phyloP scores from a whole-genome alignment of 1,284 basidiomycete genomes.

The Anthracocystis setariae region DNA sequence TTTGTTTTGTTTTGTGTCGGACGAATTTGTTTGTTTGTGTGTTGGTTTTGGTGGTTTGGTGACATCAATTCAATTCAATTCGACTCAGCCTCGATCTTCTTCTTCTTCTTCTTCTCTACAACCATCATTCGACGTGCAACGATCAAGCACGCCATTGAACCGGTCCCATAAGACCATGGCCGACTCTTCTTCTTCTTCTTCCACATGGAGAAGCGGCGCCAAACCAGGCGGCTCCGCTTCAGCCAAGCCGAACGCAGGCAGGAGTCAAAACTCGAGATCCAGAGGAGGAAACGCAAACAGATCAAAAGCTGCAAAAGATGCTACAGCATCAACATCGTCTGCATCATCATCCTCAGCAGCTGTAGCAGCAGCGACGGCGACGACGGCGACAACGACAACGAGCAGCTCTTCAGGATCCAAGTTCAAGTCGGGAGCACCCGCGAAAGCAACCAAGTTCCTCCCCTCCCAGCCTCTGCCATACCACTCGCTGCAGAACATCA shows the following conservation, averaged over 20 bases:
- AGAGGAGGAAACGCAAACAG: neutral
- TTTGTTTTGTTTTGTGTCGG: too few relatives aligned
- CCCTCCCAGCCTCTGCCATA: conserved; percentile 42
- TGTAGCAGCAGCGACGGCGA: conserved; percentile 1
- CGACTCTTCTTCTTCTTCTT: conserved; percentile 29
- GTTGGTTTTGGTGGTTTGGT: too few relatives aligned
- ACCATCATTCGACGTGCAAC: neutral
- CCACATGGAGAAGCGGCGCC: conserved; percentile 35
- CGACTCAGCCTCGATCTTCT: neutral
- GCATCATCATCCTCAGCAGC: neutral
- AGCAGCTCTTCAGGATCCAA: conserved; percentile 12
- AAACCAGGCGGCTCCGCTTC: conserved; percentile 4
- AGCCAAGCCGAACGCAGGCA: conserved; percentile 18
- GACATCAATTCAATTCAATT: too few relatives aligned
- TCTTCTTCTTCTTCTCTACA: neutral
- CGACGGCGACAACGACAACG: conserved; percentile 5
- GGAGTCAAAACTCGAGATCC: conserved; percentile 10
- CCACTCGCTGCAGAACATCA: conserved; percentile 41
- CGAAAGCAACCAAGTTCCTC: conserved; percentile 43
- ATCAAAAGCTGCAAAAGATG: too few relatives aligned
- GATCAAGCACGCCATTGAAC: too few relatives aligned
- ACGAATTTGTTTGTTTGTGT: too few relatives aligned
- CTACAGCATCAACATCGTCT: neutral
- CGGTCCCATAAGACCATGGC: conserved; percentile 20
- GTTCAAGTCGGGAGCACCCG: conserved; percentile 31